These are phyloP conservation scores for Haplosporangium sp. DNA, from an alignment of 371 early-diverging fungal species.

Conservation along the genomic window DNA sequence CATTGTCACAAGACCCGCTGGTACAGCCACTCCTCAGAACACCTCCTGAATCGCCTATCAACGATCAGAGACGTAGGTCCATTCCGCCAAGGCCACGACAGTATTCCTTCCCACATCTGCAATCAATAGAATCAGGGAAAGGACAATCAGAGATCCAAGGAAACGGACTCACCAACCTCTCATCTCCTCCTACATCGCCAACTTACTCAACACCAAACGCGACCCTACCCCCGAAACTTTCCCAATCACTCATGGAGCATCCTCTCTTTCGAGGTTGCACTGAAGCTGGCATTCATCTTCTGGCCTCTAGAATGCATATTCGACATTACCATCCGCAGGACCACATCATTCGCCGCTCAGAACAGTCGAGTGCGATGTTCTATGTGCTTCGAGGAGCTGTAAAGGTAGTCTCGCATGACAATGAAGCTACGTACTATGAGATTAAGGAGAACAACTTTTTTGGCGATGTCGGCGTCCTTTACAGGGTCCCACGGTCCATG, in stretches of 20 bases:
- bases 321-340: conserved; percentile 54
- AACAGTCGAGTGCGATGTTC: conserved; percentile 86
- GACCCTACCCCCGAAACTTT: conserved; percentile 41
- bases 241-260: conserved; percentile 39
- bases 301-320: conserved; percentile 54
- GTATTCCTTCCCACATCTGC: neutral
- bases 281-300: conserved; percentile 25
- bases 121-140: neutral
- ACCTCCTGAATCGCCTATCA: conserved; percentile 45
- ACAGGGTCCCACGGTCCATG: conserved; percentile 83
- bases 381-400: conserved; percentile 85
- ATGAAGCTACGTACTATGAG: conserved; percentile 80
- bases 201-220: conserved; percentile 10
- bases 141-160: neutral
- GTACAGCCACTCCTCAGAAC: conserved; percentile 22
- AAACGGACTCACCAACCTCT: conserved; percentile 13
- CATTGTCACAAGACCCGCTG: conserved; percentile 1
- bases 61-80: conserved; percentile 24
- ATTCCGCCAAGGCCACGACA: conserved; percentile 17
- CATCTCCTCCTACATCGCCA: conserved; percentile 33
- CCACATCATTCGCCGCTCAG: conserved; percentile 58
- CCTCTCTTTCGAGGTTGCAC: conserved; percentile 46
- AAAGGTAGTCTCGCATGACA: conserved; percentile 80
- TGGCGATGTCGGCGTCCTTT: conserved; percentile 88
- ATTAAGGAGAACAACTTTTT: conserved; percentile 77